Evolutionary conservation across 2,329 filamentous ascomycete species (phyloP), one percentile per base, ranked within the genome.

Genomic region (Pseudogymnoascus sp.): DNA sequence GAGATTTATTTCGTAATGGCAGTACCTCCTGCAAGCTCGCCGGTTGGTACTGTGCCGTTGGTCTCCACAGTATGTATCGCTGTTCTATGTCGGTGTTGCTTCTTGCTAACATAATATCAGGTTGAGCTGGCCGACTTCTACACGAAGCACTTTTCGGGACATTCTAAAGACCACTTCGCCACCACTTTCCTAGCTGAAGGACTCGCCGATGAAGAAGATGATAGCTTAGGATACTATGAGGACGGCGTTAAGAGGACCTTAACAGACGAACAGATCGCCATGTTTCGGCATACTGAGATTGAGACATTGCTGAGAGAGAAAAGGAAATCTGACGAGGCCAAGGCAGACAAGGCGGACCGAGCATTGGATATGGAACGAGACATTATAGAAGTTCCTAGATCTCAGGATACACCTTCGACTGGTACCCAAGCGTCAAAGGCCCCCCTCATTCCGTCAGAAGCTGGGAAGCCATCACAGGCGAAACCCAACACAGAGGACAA

Each of bases 251-350:
- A 95, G 73, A 88, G 93, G 42, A 96, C 92, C 17, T 80, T 97
- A 70, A 97, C 93, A 9, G 90, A 97, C 71, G 90, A 92, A 69
- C 90, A 97, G 77, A 91, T 97, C 68, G 85, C 85, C 62, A 93
- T 96, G 65, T 97, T 97, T 73, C 83, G 93, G 65, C 91, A 96
- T 72, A 93, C 90, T 1, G 93, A 97, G 75, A 83, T 96, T 21
- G 87, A 95, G 71, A 77, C 84, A 11, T 78, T 96, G 40, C 78
- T 90, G 26, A 84, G 84, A 66, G 78, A 81, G 65, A 73, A 78
- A 74, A 64, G 74, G 68, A 67, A 72, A 68, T 67, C 62, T 44
- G 46, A 69, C 60, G 67, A 68, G 64, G 65, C 66, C 4, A 67
- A 60, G 33, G 38, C 21, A 2, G 29, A 56, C 11, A 56, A 56